These are phyloP conservation scores for Mortierella alpina DNA, from an alignment of 192 early-diverging fungal genomes.

Conservation along the genomic window DNA sequence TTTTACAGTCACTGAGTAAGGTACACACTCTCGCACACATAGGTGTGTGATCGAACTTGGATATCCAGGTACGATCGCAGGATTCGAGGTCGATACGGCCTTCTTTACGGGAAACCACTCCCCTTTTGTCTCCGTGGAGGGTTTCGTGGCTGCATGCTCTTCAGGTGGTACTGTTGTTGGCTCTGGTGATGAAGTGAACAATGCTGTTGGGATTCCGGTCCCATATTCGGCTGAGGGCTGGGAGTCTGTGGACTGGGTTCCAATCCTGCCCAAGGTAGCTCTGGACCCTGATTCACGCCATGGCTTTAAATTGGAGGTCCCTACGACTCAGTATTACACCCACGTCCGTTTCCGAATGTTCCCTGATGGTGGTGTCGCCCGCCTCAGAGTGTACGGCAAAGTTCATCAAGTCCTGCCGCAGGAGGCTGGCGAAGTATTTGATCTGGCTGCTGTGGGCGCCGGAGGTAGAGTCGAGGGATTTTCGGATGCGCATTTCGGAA, in stretches of 20 bases:
- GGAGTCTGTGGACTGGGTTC: conserved; percentile 23
- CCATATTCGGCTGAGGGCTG: conserved; percentile 16
- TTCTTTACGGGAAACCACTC: conserved; percentile 96
- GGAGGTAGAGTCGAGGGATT: conserved; percentile 70
- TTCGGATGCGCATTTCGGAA: conserved; percentile 88
- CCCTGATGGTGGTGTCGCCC: conserved; percentile 83
- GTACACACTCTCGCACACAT: background rate
- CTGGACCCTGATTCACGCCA: conserved; percentile 79
- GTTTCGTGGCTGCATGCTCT: conserved; percentile 19
- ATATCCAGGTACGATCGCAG: conserved; percentile 79
- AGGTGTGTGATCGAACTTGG: conserved; percentile 85
- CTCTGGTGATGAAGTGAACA: conserved; percentile 1
- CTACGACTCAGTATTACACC: conserved; percentile 63
- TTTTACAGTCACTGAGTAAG: background rate
- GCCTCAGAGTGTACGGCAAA: conserved; percentile 79
- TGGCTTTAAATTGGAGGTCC: conserved; percentile 64
- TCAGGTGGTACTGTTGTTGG: background rate
- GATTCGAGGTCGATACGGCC: conserved; percentile 89
- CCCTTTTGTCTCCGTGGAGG: conserved; percentile 86
- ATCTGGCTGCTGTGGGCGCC: conserved; percentile 75
- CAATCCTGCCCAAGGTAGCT: conserved; percentile 75
- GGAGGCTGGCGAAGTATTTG: conserved; percentile 61
- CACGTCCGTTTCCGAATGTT: conserved; percentile 80
- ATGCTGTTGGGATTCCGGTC: background rate
- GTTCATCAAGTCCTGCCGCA: conserved; percentile 66